phyloP scores from a whole-genome alignment of 2,329 filamentous ascomycete species.

The Pseudopithomyces maydicus region DNA sequence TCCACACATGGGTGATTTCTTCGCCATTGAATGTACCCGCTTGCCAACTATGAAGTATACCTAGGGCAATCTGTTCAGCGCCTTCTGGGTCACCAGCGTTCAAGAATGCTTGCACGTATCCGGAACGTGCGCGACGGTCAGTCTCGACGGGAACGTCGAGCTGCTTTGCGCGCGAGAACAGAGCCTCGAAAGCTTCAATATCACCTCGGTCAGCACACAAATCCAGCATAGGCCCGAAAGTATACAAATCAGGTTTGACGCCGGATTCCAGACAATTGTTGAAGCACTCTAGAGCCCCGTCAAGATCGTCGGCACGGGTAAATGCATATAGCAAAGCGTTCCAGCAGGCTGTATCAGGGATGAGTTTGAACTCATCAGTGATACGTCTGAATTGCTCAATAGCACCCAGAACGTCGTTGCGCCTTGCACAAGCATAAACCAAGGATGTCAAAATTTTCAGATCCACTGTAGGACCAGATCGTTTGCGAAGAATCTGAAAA shows the following conservation, averaged over 20 bases:
- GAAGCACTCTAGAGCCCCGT: conserved; percentile 69
- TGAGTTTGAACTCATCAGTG: conserved; percentile 57
- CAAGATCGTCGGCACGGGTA: conserved; percentile 67
- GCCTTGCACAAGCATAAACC: conserved; percentile 72
- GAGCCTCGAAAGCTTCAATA: conserved; percentile 67
- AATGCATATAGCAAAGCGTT: conserved; percentile 79
- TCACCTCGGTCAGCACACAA: conserved; percentile 75
- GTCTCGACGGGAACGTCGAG: conserved; percentile 28
- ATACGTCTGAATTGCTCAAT: conserved; percentile 68
- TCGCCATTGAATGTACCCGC: conserved; percentile 49
- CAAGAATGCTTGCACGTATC: conserved; percentile 66
- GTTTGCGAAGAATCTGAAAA: conserved; percentile 31
- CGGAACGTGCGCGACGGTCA: conserved; percentile 30
- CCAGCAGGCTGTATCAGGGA: conserved; percentile 68
- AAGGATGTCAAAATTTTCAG: conserved; percentile 43
- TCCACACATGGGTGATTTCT: conserved; percentile 72
- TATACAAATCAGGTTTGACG: conserved; percentile 63
- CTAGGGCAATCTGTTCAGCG: conserved; percentile 60
- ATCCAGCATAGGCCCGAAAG: conserved; percentile 75
- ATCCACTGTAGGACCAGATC: conserved; percentile 13
- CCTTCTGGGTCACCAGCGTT: conserved; percentile 52
- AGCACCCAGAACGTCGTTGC: conserved; percentile 67
- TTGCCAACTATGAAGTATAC: conserved; percentile 56
- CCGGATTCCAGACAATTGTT: conserved; percentile 59
- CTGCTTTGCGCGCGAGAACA: conserved; percentile 68